These are phyloP conservation scores for Diaporthe longicolla DNA, from an alignment of 2,329 filamentous ascomycete genomes.

Conservation along the genomic window DNA sequence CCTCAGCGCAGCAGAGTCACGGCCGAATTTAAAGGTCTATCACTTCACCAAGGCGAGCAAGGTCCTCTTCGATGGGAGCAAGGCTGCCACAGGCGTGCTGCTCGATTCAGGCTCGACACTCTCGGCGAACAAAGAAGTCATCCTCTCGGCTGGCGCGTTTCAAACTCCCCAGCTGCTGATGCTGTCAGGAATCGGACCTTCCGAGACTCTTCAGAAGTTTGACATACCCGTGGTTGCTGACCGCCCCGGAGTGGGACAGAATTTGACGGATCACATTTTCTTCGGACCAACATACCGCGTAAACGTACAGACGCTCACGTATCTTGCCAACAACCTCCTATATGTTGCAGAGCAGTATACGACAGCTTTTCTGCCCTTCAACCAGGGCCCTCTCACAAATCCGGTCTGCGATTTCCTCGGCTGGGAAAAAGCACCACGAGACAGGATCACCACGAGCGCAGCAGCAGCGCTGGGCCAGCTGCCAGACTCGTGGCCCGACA, in stretches of 20 bases:
- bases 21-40: slow-evolving; percentile 2
- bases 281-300: slow-evolving; percentile 19
- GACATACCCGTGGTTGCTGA: slow-evolving; percentile 49
- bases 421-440: slow-evolving; percentile 26
- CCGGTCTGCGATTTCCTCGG: slow-evolving; percentile 17
- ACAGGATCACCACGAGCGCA: background rate
- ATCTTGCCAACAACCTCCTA: background rate
- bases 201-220: slow-evolving; percentile 45
- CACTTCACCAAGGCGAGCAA: slow-evolving; percentile 11
- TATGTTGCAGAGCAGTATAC: background rate
- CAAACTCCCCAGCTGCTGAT: slow-evolving; percentile 56
- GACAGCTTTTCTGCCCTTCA: background rate
- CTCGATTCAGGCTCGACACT: background rate
- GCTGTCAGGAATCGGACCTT: slow-evolving; percentile 44
- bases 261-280: slow-evolving; percentile 27
- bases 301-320: slow-evolving; percentile 15
- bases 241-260: slow-evolving; percentile 46
- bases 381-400: slow-evolving; percentile 17
- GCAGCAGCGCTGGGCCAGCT: slow-evolving; percentile 1
- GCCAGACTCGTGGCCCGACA: slow-evolving; percentile 27
- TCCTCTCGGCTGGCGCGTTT: slow-evolving; percentile 59
- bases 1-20: background rate
- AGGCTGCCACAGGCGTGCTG: slow-evolving; percentile 24
- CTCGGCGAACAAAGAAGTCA: slow-evolving; percentile 52
- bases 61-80: slow-evolving; percentile 8